Percentiles rank a stretch among this genome's conserved stretches.
phyloP scores from a whole-genome alignment of 148 eudicot genomes.

The Fagopyrum tataricum region DNA sequence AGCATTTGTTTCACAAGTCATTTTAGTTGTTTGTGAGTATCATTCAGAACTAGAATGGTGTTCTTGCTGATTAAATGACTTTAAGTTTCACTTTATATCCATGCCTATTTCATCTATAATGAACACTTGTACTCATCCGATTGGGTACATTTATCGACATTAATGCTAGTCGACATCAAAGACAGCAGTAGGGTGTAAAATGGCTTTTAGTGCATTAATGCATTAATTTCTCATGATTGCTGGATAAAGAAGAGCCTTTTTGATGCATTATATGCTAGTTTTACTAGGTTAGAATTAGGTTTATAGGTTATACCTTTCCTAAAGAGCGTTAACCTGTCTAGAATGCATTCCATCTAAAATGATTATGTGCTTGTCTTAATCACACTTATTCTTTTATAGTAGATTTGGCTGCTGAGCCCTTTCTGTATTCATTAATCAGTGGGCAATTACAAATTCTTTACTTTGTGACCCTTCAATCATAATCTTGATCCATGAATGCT shows the following conservation, averaged over 20 bases:
- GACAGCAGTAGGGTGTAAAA: neutral
- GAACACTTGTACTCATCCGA: neutral
- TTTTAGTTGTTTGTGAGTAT: neutral
- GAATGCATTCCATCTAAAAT: slow-evolving; percentile 6
- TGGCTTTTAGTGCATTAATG: slow-evolving; percentile 11
- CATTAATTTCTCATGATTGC: slow-evolving; percentile 12
- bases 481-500: neutral
- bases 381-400: neutral
- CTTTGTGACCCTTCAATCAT: neutral
- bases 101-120: neutral
- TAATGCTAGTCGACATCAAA: slow-evolving; percentile 8
- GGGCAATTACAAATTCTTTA: neutral
- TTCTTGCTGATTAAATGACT: neutral
- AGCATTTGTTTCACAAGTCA: neutral
- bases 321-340: slow-evolving; percentile 10
- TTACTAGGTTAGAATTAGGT: neutral
- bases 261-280: slow-evolving; percentile 8
- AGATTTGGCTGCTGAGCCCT: slow-evolving; percentile 1
- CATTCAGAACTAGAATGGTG: no score
- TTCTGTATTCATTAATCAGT: neutral
- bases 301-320: neutral
- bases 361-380: neutral
- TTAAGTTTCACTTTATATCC: neutral
- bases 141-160: neutral
- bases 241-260: slow-evolving; percentile 4